Conservation (phyloP, 2,329 filamentous ascomycete genomes). For the Neurospora sp. region DNA sequence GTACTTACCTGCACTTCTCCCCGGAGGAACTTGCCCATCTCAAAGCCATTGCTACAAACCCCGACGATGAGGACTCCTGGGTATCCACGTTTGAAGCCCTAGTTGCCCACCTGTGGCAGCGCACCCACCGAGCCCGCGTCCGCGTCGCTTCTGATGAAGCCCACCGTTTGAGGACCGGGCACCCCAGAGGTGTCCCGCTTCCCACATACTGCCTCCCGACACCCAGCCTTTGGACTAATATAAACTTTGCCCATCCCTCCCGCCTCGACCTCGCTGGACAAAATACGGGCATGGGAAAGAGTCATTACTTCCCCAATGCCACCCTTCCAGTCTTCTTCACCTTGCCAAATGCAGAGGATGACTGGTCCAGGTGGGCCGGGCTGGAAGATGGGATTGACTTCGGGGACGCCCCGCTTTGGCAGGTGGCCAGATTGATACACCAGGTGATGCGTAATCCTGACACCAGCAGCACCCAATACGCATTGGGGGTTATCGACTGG, state of each 20-base stretch:
- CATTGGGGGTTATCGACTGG: no score
- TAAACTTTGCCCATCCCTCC: background rate
- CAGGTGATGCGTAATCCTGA: background rate
- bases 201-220: background rate
- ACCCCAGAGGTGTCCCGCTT: background rate
- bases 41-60: background rate
- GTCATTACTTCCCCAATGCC: background rate
- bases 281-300: background rate
- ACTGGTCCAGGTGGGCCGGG: no score
- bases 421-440: background rate
- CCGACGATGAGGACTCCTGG: background rate
- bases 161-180: background rate
- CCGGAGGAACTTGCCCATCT: background rate
- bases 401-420: background rate
- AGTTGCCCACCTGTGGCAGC: background rate
- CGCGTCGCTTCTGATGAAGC: background rate
- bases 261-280: background rate
- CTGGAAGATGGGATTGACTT: background rate
- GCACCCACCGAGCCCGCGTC: background rate
- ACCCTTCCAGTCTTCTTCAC: background rate
- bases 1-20: background rate
- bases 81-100: background rate
- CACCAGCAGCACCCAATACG: background rate
- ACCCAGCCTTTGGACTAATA: background rate
- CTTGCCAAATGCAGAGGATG: background rate